phyloP scores from a whole-genome alignment of 2,329 filamentous ascomycete genomes.

The Neospermospora avenae region DNA sequence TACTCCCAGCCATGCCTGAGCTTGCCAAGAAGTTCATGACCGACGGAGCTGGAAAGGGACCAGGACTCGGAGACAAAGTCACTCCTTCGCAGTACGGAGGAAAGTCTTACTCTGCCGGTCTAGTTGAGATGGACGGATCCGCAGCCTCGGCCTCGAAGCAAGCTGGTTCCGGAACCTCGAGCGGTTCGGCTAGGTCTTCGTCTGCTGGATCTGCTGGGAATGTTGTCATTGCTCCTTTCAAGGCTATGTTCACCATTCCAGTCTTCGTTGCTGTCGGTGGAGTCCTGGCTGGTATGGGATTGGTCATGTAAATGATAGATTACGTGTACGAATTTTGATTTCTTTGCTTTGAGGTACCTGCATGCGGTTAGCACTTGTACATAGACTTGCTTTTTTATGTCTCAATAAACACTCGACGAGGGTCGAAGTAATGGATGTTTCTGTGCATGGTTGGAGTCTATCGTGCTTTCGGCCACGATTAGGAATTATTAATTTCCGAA shows the following conservation, averaged over 20 bases:
- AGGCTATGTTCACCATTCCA: background rate
- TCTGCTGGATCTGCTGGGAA: background rate
- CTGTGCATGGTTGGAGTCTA: too few species aligned
- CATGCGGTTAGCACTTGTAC: background rate
- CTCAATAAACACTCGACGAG: background rate
- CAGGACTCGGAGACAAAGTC: slow-evolving; percentile 4
- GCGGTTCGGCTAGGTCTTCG: background rate
- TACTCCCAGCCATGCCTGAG: slow-evolving; percentile 49
- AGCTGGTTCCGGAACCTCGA: background rate
- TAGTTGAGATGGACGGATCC: slow-evolving; percentile 4
- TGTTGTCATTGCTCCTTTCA: background rate
- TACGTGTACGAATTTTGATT: background rate
- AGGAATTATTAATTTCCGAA: too few species aligned
- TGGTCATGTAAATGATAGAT: background rate
- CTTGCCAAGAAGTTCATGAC: slow-evolving; percentile 40
- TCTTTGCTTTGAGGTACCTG: background rate
- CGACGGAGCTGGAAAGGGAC: slow-evolving; percentile 43
- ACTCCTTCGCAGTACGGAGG: slow-evolving; percentile 7
- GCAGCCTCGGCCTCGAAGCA: background rate
- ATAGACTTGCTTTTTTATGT: slow-evolving; percentile 2
- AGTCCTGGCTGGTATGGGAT: slow-evolving; percentile 4
- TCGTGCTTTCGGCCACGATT: too few species aligned
- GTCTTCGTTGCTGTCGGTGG: background rate
- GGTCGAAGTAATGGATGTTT: too few species aligned
- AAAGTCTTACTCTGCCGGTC: slow-evolving; percentile 4